Percentiles rank a stretch among this genome's conserved stretches.
Evolutionary conservation across 805 yeast species (phyloP).

Genomic region (Groenewaldozyma salmanticensis): DNA sequence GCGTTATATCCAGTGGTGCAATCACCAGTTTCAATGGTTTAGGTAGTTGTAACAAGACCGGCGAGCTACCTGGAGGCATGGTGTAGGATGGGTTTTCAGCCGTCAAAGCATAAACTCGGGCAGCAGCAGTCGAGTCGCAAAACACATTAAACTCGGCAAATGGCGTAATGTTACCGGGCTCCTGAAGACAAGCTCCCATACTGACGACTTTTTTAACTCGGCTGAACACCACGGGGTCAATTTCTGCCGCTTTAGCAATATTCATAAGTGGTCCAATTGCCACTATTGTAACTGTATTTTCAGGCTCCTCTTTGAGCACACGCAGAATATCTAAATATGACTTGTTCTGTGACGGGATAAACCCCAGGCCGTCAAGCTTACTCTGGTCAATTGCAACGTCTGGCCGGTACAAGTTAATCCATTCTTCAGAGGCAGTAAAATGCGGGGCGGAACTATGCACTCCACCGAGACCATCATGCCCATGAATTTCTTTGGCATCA

Average conservation of each 20-base stretch:
- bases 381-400: constrained; percentile 2
- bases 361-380: constrained; percentile 18
- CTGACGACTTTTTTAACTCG: constrained; percentile 28
- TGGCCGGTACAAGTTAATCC: constrained; percentile 21
- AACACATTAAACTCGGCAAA: constrained; percentile 34
- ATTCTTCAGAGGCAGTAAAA: constrained; percentile 24
- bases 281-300: constrained; percentile 28
- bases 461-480: constrained; percentile 33
- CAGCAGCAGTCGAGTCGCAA: constrained; percentile 34
- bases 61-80: constrained; percentile 20
- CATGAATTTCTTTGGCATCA: constrained; percentile 34
- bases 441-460: constrained; percentile 29
- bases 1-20: constrained; percentile 32
- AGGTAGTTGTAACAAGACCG: constrained; percentile 10
- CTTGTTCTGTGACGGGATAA: constrained; percentile 21
- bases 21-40: constrained; percentile 25
- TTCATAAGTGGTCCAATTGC: constrained; percentile 34
- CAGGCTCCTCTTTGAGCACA: constrained; percentile 27
- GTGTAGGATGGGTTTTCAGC: constrained; percentile 22
- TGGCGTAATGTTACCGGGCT: constrained; percentile 33
- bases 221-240: constrained; percentile 29
- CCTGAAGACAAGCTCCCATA: constrained; percentile 32
- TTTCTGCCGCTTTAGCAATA: constrained; percentile 31
- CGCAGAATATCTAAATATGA: constrained; percentile 29
- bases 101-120: constrained; percentile 28